Conservation (phyloP, 1,284 basidiomycete genomes). For the Pseudozyma pruni region DNA sequence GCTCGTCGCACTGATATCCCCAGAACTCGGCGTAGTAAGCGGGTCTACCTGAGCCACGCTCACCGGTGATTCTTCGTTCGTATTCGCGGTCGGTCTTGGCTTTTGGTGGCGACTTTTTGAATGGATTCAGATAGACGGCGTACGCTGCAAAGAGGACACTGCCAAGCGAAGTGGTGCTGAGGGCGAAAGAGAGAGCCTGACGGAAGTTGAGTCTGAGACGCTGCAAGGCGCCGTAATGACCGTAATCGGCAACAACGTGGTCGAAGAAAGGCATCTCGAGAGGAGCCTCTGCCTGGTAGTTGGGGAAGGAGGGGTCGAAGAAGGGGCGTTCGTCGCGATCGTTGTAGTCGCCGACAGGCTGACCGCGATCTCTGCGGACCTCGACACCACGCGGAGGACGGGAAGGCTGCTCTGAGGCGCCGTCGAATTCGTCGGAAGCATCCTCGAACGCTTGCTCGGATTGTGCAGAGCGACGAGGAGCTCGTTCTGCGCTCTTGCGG, state of each 20-base stretch:
- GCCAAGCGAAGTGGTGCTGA: constrained; percentile 46
- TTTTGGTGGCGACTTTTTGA: constrained; percentile 57
- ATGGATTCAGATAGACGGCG: constrained; percentile 61
- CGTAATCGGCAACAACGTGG: constrained; percentile 63
- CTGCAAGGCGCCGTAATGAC: constrained; percentile 51
- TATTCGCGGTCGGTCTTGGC: constrained; percentile 63
- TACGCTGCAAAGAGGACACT: constrained; percentile 55
- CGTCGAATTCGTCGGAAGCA: constrained; percentile 19
- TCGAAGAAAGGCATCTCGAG: constrained; percentile 65
- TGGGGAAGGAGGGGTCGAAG: constrained; percentile 57
- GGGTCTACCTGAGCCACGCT: constrained; percentile 59
- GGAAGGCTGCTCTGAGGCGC: constrained; percentile 2
- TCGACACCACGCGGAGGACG: constrained; percentile 35
- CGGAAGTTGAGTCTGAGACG: constrained; percentile 56
- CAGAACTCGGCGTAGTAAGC: constrained; percentile 67
- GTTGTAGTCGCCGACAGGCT: constrained; percentile 10
- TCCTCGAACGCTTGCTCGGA: constrained; percentile 13
- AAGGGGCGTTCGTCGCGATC: constrained; percentile 36
- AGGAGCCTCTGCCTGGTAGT: constrained; percentile 46
- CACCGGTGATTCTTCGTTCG: constrained; percentile 66
- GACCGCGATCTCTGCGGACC: constrained; percentile 23
- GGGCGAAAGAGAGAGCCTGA: constrained; percentile 55
- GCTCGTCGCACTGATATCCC: constrained; percentile 68
- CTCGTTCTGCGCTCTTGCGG: neutral
- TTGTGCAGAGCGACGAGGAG: constrained; percentile 14